Percentiles rank a stretch among this genome's conserved stretches.
Conservation (phyloP, 2,329 filamentous ascomycete genomes). For the Zymoseptoria passerinii region DNA sequence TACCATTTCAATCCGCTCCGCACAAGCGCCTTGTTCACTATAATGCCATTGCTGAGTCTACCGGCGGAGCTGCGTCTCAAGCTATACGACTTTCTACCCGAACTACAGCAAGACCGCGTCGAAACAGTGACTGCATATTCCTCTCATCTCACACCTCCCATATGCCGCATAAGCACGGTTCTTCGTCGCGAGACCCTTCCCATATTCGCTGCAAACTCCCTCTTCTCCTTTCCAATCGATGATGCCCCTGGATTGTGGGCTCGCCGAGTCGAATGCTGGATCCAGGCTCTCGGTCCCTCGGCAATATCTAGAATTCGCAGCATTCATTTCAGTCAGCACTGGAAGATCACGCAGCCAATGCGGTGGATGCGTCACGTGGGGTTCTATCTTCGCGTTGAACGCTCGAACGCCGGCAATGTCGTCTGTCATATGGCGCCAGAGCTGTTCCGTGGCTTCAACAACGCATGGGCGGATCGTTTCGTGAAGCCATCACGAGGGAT, state of each 20-base stretch:
- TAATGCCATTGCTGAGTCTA: conserved; percentile 12
- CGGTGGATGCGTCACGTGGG: conserved; percentile 22
- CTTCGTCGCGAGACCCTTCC: conserved; percentile 19
- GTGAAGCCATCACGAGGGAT: conserved; percentile 6
- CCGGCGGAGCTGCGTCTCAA: conserved; percentile 14
- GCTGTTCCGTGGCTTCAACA: conserved; percentile 2
- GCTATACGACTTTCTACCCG: conserved; percentile 18
- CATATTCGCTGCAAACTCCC: conserved; percentile 14
- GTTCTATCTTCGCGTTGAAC: conserved; percentile 21
- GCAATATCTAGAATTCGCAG: conserved; percentile 11
- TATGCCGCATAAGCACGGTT: conserved; percentile 13
- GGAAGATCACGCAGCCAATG: conserved; percentile 14
- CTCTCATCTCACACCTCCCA: conserved; percentile 16
- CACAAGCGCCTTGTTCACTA: background rate
- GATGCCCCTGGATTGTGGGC: conserved; percentile 5
- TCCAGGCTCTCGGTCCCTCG: conserved; percentile 7
- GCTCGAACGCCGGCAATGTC: background rate
- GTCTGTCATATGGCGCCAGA: background rate
- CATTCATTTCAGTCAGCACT: conserved; percentile 20
- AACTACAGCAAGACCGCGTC: conserved; percentile 6
- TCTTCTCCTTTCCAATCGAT: conserved; percentile 19
- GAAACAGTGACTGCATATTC: conserved; percentile 11
- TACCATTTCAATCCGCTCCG: background rate
- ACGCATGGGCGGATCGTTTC: conserved; percentile 7
- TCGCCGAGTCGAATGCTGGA: conserved; percentile 12